These are phyloP conservation scores for Azolla pinnata DNA, from an alignment of 75 land plant genomes.

Conservation along the genomic window DNA sequence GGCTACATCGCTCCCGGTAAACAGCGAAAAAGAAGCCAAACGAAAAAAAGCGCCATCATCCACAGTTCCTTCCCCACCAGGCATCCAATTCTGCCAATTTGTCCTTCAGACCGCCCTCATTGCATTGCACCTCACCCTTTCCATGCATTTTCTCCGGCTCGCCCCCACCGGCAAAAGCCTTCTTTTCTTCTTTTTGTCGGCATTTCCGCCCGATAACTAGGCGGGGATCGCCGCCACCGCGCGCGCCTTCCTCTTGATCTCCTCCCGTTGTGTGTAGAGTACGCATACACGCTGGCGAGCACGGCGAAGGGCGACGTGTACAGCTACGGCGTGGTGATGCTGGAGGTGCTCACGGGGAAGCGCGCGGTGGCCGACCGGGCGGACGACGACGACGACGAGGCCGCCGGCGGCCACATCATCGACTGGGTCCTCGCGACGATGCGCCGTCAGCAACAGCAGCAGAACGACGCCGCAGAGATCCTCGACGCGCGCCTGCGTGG, in stretches of 20 bases:
- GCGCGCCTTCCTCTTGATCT: no score
- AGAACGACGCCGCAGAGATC: conserved; percentile 6
- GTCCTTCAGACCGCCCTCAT: no score
- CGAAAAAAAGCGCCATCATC: no score
- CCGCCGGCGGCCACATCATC: conserved; percentile 8
- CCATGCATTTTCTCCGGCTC: no score
- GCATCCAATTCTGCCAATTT: no score
- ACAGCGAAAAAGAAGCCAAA: no score
- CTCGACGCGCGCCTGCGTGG: conserved; percentile 19
- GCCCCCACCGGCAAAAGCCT: no score
- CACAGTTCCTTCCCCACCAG: no score
- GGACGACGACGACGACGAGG: no score
- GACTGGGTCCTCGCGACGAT: conserved; percentile 24
- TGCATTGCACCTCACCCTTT: no score
- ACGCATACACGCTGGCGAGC: conserved; percentile 16
- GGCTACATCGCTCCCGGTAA: conserved; percentile 57
- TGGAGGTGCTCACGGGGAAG: conserved; percentile 19
- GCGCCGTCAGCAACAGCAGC: background rate
- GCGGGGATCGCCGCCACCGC: background rate
- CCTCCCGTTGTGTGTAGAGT: conserved; percentile 27
- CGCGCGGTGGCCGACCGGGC: no score
- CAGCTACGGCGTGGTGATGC: conserved; percentile 23
- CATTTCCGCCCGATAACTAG: background rate
- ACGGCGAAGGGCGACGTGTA: conserved; percentile 23
- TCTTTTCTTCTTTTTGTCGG: no score